Evolutionary conservation across 192 early-diverging fungal species (phyloP).

Genomic region (Backusella circina): DNA sequence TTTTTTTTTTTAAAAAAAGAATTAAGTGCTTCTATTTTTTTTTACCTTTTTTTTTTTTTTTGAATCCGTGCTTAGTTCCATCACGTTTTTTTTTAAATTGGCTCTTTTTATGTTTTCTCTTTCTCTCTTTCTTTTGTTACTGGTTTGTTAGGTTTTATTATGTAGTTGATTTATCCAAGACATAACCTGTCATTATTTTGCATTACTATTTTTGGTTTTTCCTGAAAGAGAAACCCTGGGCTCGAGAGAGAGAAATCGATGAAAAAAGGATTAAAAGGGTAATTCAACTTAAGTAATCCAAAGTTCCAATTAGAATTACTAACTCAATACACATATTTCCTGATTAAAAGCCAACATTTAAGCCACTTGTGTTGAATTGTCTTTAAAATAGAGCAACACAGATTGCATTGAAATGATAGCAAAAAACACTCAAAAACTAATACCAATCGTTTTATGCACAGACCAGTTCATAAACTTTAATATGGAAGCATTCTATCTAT

Average conservation of each 20-base stretch:
- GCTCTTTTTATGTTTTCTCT: not conserved
- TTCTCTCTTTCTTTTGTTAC: not conserved
- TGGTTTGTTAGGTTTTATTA: not conserved
- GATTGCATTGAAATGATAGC: not conserved
- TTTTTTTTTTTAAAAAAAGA: not conserved
- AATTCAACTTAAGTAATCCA: not conserved
- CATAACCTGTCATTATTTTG: not conserved
- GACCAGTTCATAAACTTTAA: not conserved
- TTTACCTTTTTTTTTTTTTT: not conserved
- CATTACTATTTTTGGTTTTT: not conserved
- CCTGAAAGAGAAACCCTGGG: not conserved
- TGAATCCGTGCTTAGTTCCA: not conserved
- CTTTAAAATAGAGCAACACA: not conserved
- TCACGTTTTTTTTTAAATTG: not conserved
- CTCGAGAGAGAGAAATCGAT: not conserved
- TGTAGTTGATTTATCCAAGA: not conserved
- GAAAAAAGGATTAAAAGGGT: not conserved
- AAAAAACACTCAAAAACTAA: not conserved
- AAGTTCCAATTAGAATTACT: not conserved
- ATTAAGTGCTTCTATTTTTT: not conserved
- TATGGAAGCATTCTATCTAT: not conserved
- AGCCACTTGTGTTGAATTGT: not conserved
- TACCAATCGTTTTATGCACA: not conserved
- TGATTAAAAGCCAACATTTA: not conserved
- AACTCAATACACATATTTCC: not conserved